A percentile compares a stretch with the other conserved stretches of the same genome.
These are phyloP conservation scores for Aspergillus glaucus DNA, from an alignment of 2,329 filamentous ascomycete species.

Conservation along the genomic window DNA sequence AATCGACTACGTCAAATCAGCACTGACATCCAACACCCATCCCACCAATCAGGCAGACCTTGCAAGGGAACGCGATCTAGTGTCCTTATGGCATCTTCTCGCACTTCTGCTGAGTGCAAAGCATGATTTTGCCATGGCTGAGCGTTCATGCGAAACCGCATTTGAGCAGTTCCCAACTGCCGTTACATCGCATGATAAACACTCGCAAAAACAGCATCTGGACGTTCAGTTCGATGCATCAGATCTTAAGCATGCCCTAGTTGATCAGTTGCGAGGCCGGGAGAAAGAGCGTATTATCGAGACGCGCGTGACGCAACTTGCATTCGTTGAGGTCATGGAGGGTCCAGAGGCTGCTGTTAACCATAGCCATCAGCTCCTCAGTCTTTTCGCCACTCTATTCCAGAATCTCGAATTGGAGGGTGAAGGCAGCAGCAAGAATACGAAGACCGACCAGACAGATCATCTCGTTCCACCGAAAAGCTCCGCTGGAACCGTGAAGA, in stretches of 20 bases:
- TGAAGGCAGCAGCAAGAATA: constrained; percentile 16
- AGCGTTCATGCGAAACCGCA: constrained; percentile 78
- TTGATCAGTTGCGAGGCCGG: constrained; percentile 73
- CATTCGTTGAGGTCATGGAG: constrained; percentile 74
- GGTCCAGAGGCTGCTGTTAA: constrained; percentile 82
- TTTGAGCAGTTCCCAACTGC: constrained; percentile 82
- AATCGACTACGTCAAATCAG: constrained; percentile 73
- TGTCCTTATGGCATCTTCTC: constrained; percentile 88
- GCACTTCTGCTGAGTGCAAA: constrained; percentile 78
- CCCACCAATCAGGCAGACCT: constrained; percentile 23
- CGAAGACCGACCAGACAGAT: constrained; percentile 28
- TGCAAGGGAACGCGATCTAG: constrained; percentile 44
- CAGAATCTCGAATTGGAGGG: constrained; percentile 49
- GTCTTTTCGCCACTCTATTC: constrained; percentile 75
- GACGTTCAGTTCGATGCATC: constrained; percentile 12
- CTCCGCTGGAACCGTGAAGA: constrained; percentile 64
- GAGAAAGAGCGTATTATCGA: constrained; percentile 88
- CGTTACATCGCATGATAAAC: constrained; percentile 51
- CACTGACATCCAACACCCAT: constrained; percentile 53
- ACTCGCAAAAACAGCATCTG: constrained; percentile 21
- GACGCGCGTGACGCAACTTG: constrained; percentile 89
- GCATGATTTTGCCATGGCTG: constrained; percentile 75
- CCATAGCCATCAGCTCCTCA: constrained; percentile 75
- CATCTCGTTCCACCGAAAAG: constrained; percentile 56
- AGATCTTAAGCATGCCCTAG: constrained; percentile 43